phyloP scores from a whole-genome alignment of 805 yeast species.

The Tetrapisispora arboricola region DNA sequence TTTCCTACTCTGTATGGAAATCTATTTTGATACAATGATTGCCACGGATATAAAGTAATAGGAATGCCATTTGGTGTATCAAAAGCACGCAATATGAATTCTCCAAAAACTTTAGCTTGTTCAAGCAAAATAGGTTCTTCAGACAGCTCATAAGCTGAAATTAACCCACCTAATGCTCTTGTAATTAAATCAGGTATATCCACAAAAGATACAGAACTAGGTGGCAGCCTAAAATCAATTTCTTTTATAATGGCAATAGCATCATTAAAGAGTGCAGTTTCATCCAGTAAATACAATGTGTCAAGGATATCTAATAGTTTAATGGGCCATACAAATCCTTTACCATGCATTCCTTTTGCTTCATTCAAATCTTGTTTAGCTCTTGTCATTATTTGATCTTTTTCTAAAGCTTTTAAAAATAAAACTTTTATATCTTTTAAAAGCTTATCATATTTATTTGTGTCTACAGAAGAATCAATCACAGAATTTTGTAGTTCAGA shows the following conservation, averaged over 20 bases:
- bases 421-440: conserved; percentile 28
- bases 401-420: conserved; percentile 35
- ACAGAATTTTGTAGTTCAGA: background rate
- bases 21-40: conserved; percentile 27
- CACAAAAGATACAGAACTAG: conserved; percentile 37
- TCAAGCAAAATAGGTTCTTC: conserved; percentile 25
- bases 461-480: background rate
- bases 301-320: conserved; percentile 44
- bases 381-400: conserved; percentile 6
- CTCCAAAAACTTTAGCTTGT: conserved; percentile 38
- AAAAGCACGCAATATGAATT: conserved; percentile 41
- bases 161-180: conserved; percentile 42
- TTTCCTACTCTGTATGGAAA: conserved; percentile 30
- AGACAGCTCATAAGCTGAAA: conserved; percentile 44
- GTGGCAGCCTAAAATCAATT: conserved; percentile 33
- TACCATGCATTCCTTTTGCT: background rate
- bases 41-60: conserved; percentile 36
- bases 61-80: conserved; percentile 54
- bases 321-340: conserved; percentile 34
- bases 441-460: conserved; percentile 16
- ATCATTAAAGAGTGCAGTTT: conserved; percentile 30
- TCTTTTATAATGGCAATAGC: conserved; percentile 30
- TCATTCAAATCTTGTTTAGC: conserved; percentile 1
- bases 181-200: conserved; percentile 36
- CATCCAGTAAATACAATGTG: conserved; percentile 38